Base-by-base conservation (phyloP, 2,329 filamentous ascomycete species). In the Cyclaneusma minus region DNA sequence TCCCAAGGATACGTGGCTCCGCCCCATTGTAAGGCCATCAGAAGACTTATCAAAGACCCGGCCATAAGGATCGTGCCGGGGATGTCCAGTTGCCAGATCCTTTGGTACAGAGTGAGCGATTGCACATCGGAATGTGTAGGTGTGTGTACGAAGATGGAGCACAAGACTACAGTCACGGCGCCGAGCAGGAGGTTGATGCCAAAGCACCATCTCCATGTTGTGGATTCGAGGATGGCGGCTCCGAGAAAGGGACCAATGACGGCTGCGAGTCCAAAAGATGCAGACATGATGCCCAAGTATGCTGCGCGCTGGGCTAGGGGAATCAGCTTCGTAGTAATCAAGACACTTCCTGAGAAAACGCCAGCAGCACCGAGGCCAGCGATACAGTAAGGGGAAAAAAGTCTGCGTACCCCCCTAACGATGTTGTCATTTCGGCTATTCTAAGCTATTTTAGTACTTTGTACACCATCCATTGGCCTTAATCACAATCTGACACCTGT, bases 121-220 rank as follows among this genome's bases (percentile, higher is more conserved):
- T 40, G 30, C 3, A 37, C 34, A 23, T 39, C 40, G 20, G 40
- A 37, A 7, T 51, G 47, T 17, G 47, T 46, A 19, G 56, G 39
- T 9, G 58, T 56, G 21, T 58, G 47, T 3, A 65, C 47, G 23
- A 54, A 45, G 7, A 57, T 44, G 9, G 58, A 38, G 11, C 53
- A 34, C 14, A 56, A 31, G 3, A 43, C 28, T 4, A 61, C 41
- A 2, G 55, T 46, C 14, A 54, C 37, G 23, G 48, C 51, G 21
- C 51, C 44, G 22, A 56, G 40, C 13, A 39, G 32, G 28, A 40
- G 27, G 39, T 41, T 33, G 28, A 42, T 36, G 22, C 40, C 43
- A 18, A 43, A 42, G 18, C 40, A 43, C 41, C 41, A 44, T 10
- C 39, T 30, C 47, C 47, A 50, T 34, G 37, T 41, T 0, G 54